Evolutionary conservation across 495 filamentous ascomycete genomes (phyloP).

Genomic region (Penicillium ochrochloron): DNA sequence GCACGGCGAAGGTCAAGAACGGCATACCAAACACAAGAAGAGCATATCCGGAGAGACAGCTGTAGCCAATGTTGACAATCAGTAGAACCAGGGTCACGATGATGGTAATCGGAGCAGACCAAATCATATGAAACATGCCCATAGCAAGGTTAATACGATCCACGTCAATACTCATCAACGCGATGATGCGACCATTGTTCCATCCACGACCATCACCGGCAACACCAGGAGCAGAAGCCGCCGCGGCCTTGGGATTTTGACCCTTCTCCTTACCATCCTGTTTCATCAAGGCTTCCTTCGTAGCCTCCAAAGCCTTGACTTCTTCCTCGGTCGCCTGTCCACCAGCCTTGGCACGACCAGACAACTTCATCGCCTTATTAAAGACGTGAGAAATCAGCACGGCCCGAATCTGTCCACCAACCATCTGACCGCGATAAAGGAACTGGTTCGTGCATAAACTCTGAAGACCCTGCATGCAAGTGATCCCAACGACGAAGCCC

Average conservation of each 20-base stretch:
- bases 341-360: slow-evolving; percentile 76
- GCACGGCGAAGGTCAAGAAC: slow-evolving; percentile 72
- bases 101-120: slow-evolving; percentile 80
- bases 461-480: slow-evolving; percentile 73
- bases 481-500: slow-evolving; percentile 76
- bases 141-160: slow-evolving; percentile 85
- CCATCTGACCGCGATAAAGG: slow-evolving; percentile 79
- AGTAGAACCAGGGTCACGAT: slow-evolving; percentile 78
- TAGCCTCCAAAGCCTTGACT: slow-evolving; percentile 35
- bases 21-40: slow-evolving; percentile 79
- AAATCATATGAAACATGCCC: slow-evolving; percentile 86
- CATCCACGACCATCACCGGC: slow-evolving; percentile 76
- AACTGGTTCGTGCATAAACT: slow-evolving; percentile 79
- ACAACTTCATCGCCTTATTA: slow-evolving; percentile 82
- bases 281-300: slow-evolving; percentile 52
- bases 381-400: slow-evolving; percentile 78
- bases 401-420: slow-evolving; percentile 76
- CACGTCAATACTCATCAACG: slow-evolving; percentile 92
- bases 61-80: slow-evolving; percentile 84
- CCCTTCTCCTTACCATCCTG: slow-evolving; percentile 41
- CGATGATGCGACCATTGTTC: slow-evolving; percentile 88
- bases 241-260: slow-evolving; percentile 28
- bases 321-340: slow-evolving; percentile 51
- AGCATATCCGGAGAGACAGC: slow-evolving; percentile 84
- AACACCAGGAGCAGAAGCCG: slow-evolving; percentile 43